Evolutionary conservation across 805 yeast species (phyloP), one percentile per base, ranked within the genome.

Genomic region (Cyberlindnera sargentensis): DNA sequence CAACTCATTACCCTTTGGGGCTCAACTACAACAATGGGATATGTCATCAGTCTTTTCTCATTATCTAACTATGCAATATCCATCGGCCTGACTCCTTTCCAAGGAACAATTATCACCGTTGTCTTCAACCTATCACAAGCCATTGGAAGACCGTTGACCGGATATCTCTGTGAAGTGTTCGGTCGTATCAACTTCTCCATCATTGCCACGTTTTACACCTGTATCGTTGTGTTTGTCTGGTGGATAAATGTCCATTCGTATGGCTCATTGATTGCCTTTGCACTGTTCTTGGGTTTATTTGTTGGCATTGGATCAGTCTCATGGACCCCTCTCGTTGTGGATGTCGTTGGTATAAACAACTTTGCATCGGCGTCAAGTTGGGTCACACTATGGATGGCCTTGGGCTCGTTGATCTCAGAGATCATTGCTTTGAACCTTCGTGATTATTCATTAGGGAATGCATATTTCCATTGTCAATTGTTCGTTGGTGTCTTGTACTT

Each of bases 381-480:
- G 41, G 61, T 65, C 5, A 66, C 64, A 41, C 40, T 59, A 8
- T 40, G 51, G 11, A 59, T 61, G 29, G 62, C 68, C 2, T 50
- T 65, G 3, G 41, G 60, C 29, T 57, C 71, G 5, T 57, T 79
- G 25, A 68, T 71, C 2, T 65, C 78, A 4, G 85, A 79, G 59
- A 69, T 76, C 6, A 71, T 78, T 40, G 83, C 78, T 0, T 70
- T 79, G 44, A 68, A 76, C 3, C 55, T 78, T 38, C 65, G 67
- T 41, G 62, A 56, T n/a, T 43, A 52, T n/a, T 40, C 53, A 8
- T 33, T 50, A 2, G 38, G 43, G 6, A 63, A 60, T 28, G 84
- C 86, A 3, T 82, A 73, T 50, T 60, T 75, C 31, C 71, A 80
- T 49, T 70, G 83, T 2, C 87, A 81, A 53, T 66, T 80, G 2